These are phyloP conservation scores for Fallopia convolvulus DNA, from an alignment of 148 eudicot species.

Conservation along the genomic window DNA sequence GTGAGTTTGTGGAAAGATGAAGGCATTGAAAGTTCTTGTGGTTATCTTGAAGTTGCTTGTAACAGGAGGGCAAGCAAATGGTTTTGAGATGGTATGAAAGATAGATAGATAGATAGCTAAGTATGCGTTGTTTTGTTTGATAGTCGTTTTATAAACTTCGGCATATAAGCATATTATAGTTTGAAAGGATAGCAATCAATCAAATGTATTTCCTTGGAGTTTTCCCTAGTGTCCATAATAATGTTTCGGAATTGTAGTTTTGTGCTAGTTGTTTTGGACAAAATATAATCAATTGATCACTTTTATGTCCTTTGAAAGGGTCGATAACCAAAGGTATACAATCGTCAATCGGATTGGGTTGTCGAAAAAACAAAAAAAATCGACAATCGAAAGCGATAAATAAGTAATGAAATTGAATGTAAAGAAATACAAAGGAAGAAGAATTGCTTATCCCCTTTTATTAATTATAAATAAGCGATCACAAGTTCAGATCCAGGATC, in stretches of 20 bases:
- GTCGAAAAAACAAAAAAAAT: too few relatives aligned
- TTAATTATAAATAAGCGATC: too few relatives aligned
- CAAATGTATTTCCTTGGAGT: background rate
- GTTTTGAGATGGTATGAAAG: background rate
- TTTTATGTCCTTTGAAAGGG: too few relatives aligned
- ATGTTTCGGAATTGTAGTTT: background rate
- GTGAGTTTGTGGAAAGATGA: conserved; percentile 5
- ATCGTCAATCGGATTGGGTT: too few relatives aligned
- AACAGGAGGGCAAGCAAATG: background rate
- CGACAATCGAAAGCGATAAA: too few relatives aligned
- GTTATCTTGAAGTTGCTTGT: conserved; percentile 4
- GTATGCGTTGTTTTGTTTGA: conserved; percentile 4
- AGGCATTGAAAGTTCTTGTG: conserved; percentile 5
- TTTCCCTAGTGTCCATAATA: background rate
- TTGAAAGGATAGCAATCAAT: background rate
- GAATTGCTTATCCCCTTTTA: too few relatives aligned
- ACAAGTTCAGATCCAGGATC: too few relatives aligned
- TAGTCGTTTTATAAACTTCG: background rate
- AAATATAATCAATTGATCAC: too few relatives aligned
- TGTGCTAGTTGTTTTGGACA: background rate
- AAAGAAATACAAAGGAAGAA: too few relatives aligned
- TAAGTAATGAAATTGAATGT: too few relatives aligned
- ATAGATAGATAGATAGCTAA: background rate
- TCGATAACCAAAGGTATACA: too few relatives aligned
- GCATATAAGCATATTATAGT: background rate